Evolutionary conservation across 768 basidiomycete species (phyloP).

Genomic region (Psilocybe sp.): DNA sequence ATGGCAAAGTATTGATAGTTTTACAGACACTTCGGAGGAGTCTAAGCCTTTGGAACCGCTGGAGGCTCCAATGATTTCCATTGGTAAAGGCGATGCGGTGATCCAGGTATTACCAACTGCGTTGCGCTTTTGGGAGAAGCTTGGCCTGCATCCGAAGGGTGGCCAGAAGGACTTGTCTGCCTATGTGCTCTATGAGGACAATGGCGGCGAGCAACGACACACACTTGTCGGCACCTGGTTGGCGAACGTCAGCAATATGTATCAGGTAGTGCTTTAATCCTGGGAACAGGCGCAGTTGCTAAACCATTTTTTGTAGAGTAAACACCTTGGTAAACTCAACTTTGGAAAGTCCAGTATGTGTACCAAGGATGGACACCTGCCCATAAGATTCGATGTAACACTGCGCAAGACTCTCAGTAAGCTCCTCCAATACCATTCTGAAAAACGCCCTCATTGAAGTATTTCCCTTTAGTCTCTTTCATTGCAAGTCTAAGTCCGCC

Average conservation of each 20-base stretch:
- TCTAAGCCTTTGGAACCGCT: slow-evolving; percentile 23
- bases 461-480: slow-evolving; percentile 42
- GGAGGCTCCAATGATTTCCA: slow-evolving; percentile 56
- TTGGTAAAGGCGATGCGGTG: slow-evolving; percentile 66
- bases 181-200: slow-evolving; percentile 69
- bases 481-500: slow-evolving; percentile 38
- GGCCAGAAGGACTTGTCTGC: slow-evolving; percentile 71
- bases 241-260: slow-evolving; percentile 44
- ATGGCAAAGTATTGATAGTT: neutral
- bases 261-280: slow-evolving; percentile 46
- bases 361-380: slow-evolving; percentile 54
- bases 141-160: slow-evolving; percentile 66
- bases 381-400: slow-evolving; percentile 60
- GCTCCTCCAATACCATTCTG: slow-evolving; percentile 8
- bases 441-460: neutral
- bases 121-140: slow-evolving; percentile 82
- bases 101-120: slow-evolving; percentile 71
- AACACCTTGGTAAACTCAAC: slow-evolving; percentile 55
- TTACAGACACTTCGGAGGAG: neutral
- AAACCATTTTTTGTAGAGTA: slow-evolving; percentile 39
- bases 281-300: neutral
- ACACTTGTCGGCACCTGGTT: slow-evolving; percentile 61
- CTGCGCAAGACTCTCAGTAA: slow-evolving; percentile 66
- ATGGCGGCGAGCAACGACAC: slow-evolving; percentile 44
- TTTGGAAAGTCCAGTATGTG: slow-evolving; percentile 49